These are phyloP conservation scores for Alternaria novae-zelandiae DNA, from an alignment of 2,329 filamentous ascomycete genomes.

Conservation along the genomic window DNA sequence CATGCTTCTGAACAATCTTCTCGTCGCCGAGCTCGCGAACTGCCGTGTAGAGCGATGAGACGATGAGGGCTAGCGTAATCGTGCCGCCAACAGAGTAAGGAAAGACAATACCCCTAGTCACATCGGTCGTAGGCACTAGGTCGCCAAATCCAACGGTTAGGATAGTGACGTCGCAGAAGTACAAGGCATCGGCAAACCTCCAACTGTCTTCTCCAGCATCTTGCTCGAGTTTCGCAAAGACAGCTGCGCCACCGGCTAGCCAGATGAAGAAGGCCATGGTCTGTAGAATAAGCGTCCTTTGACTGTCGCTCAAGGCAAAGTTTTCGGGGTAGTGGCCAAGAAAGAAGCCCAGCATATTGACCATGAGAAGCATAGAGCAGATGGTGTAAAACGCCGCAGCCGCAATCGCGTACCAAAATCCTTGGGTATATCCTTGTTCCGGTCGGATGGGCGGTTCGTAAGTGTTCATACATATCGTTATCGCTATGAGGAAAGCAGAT, in stretches of 20 bases:
- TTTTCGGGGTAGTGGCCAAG: conserved; percentile 77
- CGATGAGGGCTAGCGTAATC: conserved; percentile 82
- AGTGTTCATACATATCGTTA: conserved; percentile 69
- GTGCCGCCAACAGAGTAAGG: conserved; percentile 85
- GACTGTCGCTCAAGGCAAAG: conserved; percentile 78
- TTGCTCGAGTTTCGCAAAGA: conserved; percentile 73
- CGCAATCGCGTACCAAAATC: conserved; percentile 85
- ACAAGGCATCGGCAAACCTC: conserved; percentile 73
- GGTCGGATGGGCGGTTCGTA: conserved; percentile 60
- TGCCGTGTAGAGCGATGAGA: conserved; percentile 77
- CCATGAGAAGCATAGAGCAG: conserved; percentile 75
- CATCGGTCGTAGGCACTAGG: conserved; percentile 60
- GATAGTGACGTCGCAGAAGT: conserved; percentile 54
- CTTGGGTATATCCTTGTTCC: conserved; percentile 72
- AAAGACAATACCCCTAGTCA: conserved; percentile 75
- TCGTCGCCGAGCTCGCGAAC: conserved; percentile 65
- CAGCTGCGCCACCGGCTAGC: conserved; percentile 75
- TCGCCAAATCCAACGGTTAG: conserved; percentile 57
- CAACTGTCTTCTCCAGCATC: conserved; percentile 58
- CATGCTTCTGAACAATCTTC: conserved; percentile 67
- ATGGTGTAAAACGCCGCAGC: conserved; percentile 81
- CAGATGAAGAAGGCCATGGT: conserved; percentile 86
- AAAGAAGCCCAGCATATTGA: conserved; percentile 81
- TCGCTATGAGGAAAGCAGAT: conserved; percentile 68
- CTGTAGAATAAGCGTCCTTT: conserved; percentile 88